These are phyloP conservation scores for Globisporangium solare DNA, from an alignment of 352 stramenopile genomes.

Conservation along the genomic window DNA sequence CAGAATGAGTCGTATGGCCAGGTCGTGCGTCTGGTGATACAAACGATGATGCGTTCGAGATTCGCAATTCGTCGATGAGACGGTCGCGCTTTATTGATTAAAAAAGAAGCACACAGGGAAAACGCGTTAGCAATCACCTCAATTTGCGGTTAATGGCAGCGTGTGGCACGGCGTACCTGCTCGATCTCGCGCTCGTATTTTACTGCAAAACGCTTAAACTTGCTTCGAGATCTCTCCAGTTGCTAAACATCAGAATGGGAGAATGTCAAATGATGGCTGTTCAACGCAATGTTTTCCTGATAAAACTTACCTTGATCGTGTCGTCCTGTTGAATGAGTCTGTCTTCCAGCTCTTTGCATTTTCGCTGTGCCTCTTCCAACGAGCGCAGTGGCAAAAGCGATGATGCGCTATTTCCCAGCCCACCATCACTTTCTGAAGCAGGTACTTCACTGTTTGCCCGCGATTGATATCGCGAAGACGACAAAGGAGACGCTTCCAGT, in stretches of 20 bases:
- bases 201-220: conserved; percentile 81
- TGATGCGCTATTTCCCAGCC: conserved; percentile 24
- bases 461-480: conserved; percentile 15
- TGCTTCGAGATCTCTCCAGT: conserved; percentile 79
- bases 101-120: not conserved
- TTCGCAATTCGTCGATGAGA: conserved; percentile 31
- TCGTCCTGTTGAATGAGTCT: conserved; percentile 63
- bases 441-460: conserved; percentile 20
- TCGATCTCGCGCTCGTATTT: conserved; percentile 86
- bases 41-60: conserved; percentile 20
- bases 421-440: conserved; percentile 19
- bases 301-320: conserved; percentile 77
- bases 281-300: not conserved
- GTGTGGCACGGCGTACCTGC: too few relatives aligned
- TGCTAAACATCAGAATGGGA: conserved; percentile 32
- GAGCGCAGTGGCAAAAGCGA: conserved; percentile 60
- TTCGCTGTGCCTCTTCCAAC: conserved; percentile 62
- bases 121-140: too few relatives aligned
- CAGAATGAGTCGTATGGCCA: not conserved
- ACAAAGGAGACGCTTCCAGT: conserved; percentile 15
- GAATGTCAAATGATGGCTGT: not conserved
- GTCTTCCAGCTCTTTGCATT: conserved; percentile 79
- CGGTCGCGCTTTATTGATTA: conserved; percentile 20
- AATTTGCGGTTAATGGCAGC: too few relatives aligned
- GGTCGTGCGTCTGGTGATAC: not conserved